phyloP scores from a whole-genome alignment of 179 eudicot species.

The Camellia oleifera region DNA sequence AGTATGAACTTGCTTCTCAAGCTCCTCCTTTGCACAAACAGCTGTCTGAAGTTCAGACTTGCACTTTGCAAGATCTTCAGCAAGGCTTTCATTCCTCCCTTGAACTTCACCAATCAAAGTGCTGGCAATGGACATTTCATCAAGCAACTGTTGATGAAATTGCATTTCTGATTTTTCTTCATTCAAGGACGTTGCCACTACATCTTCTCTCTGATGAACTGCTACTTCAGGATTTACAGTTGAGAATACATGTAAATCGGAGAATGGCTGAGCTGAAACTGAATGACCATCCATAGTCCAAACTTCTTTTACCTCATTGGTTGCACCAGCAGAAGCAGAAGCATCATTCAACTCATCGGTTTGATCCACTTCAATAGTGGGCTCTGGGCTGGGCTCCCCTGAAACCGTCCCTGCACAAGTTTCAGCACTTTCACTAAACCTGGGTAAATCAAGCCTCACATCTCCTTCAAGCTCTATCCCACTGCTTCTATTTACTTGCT shows the following conservation, averaged over 20 bases:
- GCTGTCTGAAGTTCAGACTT: constrained; percentile 57
- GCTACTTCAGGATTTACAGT: constrained; percentile 14
- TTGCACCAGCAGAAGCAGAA: constrained; percentile 24
- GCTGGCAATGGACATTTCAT: constrained; percentile 33
- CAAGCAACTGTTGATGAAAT: constrained; percentile 25
- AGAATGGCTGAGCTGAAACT: constrained; percentile 20
- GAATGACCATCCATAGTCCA: constrained; percentile 22
- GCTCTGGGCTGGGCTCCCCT: constrained; percentile 15
- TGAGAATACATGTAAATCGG: constrained; percentile 16
- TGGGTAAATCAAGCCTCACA: constrained; percentile 21
- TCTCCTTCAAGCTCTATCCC: constrained; percentile 34
- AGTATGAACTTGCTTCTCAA: constrained; percentile 38
- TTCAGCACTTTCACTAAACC: constrained; percentile 21
- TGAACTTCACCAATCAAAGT: constrained; percentile 41
- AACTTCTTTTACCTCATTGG: constrained; percentile 25
- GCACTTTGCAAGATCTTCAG: constrained; percentile 55
- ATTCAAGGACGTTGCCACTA: constrained; percentile 16
- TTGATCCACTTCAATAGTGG: constrained; percentile 18
- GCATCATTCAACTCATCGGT: constrained; percentile 20
- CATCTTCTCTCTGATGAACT: constrained; percentile 26
- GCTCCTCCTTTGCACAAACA: constrained; percentile 44
- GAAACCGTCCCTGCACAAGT: constrained; percentile 14
- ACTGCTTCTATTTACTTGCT: constrained; percentile 33
- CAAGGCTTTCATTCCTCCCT: constrained; percentile 47
- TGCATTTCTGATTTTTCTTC: constrained; percentile 19